phyloP scores from a whole-genome alignment of 495 filamentous ascomycete species.

The Hyaloscypha finlandica region DNA sequence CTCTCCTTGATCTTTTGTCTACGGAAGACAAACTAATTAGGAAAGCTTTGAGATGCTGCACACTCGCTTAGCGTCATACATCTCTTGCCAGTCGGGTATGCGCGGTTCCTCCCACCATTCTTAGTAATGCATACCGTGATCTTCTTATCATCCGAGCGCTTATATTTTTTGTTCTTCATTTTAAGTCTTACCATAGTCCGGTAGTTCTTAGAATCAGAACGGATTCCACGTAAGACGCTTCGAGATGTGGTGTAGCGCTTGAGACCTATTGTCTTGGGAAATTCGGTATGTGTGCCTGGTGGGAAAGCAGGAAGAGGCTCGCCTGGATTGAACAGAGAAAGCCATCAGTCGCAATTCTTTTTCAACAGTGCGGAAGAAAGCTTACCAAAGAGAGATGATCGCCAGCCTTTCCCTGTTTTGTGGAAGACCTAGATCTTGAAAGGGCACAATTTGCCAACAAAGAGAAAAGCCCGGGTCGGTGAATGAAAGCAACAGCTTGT shows the following conservation, averaged over 20 bases:
- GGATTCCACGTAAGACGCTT: constrained; percentile 43
- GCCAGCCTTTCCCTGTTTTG: constrained; percentile 65
- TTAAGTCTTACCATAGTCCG: constrained; percentile 27
- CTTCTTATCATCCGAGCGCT: constrained; percentile 43
- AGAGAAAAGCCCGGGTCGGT: constrained; percentile 68
- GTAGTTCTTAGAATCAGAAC: constrained; percentile 43
- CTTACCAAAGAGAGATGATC: constrained; percentile 75
- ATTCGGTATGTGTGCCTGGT: constrained; percentile 57
- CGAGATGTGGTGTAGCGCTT: constrained; percentile 45
- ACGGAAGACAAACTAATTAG: constrained; percentile 60
- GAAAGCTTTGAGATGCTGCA: constrained; percentile 76
- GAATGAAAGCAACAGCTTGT: constrained; percentile 63
- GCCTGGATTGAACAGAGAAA: constrained; percentile 56
- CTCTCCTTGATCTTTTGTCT: constrained; percentile 50
- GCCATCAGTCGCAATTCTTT: too few species aligned
- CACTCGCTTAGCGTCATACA: constrained; percentile 71
- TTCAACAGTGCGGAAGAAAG: not conserved
- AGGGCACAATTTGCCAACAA: constrained; percentile 42
- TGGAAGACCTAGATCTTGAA: constrained; percentile 56
- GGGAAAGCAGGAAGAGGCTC: constrained; percentile 73
- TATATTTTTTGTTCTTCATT: not conserved
- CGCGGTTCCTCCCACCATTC: constrained; percentile 57
- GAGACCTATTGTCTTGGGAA: constrained; percentile 31
- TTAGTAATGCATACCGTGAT: constrained; percentile 66
- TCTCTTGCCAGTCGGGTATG: constrained; percentile 68